Evolutionary conservation across 805 yeast genomes (phyloP), one percentile per base, ranked within the genome.

Genomic region (Ogataea allantospora): DNA sequence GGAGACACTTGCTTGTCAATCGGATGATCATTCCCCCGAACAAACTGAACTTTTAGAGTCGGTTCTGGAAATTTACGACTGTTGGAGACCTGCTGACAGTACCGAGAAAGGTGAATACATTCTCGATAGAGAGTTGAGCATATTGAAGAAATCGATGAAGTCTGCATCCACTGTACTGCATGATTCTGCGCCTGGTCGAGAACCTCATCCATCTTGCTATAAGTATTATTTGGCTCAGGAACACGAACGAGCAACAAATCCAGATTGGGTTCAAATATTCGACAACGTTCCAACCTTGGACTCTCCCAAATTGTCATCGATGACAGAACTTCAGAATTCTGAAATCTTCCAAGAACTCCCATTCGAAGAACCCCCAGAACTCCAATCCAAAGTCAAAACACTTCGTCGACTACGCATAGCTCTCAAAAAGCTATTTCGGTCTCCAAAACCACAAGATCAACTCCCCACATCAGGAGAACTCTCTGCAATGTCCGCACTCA

Each of bases 211-310:
- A 8, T 33, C 42, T 6, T 47, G 52, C 25, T 50, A 46, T 26
- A 46, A 38, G 20, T 50, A 31, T 33, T 50, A 43, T 25, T 30
- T 50, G n/a, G 30, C 31, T 6, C 42, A 31, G 14, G 39, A 43
- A 19, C 24, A 27, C 13, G 16, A n/a, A 12, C 21, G 30, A 19
- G 13, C 16, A 28, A 21, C 15, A 35, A 32, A 30, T 22, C 52
- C 51, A 2, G 39, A 41, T 6, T 50, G 52, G 51, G 40, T 46
- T n/a, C 41, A 42, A 18, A 43, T 47, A 9, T 50, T 50, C 23
- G 46, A 50, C 11, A 22, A 38, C 9, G 29, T 27, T 20, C 23
- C 23, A 21, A 21, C 23, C 4, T 5, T 21, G 23, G 23, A 4
- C n/a, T 21, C 23, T 9, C 7, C 23, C 8, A 21, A 7, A 21